Percentiles rank a stretch among this genome's conserved stretches.
Evolutionary conservation across 305 asterid genomes (phyloP).

Genomic region (Solanum aculeatissimum): DNA sequence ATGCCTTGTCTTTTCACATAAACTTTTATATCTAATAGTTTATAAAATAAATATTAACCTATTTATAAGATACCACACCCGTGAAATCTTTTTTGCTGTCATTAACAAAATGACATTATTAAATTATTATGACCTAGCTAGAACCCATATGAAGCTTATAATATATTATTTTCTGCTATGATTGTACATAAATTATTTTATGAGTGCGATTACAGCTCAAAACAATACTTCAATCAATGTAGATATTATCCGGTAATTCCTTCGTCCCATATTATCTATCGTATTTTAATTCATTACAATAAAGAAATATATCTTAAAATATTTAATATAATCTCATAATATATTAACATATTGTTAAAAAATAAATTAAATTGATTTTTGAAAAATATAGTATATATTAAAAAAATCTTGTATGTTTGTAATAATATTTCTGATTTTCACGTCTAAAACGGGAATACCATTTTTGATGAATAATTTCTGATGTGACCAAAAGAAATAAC

Average conservation of each 20-base stretch:
- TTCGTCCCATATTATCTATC: neutral
- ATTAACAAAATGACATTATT: neutral
- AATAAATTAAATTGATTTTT: neutral
- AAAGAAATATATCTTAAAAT: neutral
- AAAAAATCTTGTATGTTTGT: neutral
- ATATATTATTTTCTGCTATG: neutral
- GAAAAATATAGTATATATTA: neutral
- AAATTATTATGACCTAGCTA: neutral
- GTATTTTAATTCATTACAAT: neutral
- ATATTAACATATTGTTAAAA: neutral
- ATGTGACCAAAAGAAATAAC: neutral
- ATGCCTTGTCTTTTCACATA: too few relatives aligned
- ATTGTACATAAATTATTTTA: neutral
- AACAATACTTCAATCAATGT: neutral
- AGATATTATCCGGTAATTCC: neutral
- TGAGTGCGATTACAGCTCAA: neutral
- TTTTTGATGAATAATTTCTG: neutral
- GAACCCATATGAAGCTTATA: neutral
- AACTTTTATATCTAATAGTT: too few relatives aligned
- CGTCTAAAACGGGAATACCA: neutral
- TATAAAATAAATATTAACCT: neutral
- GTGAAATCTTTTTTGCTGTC: neutral
- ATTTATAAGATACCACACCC: neutral
- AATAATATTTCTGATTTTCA: neutral
- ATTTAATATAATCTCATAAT: too few relatives aligned